Conservation (phyloP, 768 basidiomycete species). For the Suillus paluster region DNA sequence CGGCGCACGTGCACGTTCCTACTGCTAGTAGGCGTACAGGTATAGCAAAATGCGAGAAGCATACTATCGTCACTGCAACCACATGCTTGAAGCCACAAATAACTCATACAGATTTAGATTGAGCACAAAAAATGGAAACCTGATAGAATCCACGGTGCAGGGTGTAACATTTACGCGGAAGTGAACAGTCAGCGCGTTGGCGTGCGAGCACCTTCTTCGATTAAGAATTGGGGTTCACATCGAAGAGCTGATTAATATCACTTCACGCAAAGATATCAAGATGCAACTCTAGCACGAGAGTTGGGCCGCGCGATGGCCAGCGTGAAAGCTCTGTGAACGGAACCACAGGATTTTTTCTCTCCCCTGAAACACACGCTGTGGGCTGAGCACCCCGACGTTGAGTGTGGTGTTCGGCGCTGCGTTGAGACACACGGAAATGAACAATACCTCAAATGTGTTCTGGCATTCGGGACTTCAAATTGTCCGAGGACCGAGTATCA, state of each 20-base stretch:
- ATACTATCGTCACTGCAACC: not conserved
- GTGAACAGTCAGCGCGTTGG: not conserved
- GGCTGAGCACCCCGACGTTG: not conserved
- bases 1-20: too few relatives aligned
- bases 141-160: not conserved
- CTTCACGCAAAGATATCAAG: not conserved
- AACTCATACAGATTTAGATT: not conserved
- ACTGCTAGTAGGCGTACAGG: not conserved
- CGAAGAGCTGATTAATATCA: not conserved
- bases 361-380: not conserved
- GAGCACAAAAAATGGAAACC: not conserved
- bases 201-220: not conserved
- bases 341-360: not conserved
- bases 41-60: not conserved
- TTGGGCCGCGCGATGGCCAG: not conserved
- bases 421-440: not conserved
- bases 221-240: not conserved
- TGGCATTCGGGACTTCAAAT: not conserved
- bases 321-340: not conserved
- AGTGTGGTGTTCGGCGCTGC: not conserved
- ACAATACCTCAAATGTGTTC: not conserved
- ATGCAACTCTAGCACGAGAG: not conserved
- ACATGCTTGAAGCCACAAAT: constrained; percentile 1
- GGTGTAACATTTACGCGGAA: not conserved
- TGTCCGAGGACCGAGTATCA: not conserved